These are phyloP conservation scores for Bauhinia variegata DNA, from an alignment of 306 rosid species.

Conservation along the genomic window DNA sequence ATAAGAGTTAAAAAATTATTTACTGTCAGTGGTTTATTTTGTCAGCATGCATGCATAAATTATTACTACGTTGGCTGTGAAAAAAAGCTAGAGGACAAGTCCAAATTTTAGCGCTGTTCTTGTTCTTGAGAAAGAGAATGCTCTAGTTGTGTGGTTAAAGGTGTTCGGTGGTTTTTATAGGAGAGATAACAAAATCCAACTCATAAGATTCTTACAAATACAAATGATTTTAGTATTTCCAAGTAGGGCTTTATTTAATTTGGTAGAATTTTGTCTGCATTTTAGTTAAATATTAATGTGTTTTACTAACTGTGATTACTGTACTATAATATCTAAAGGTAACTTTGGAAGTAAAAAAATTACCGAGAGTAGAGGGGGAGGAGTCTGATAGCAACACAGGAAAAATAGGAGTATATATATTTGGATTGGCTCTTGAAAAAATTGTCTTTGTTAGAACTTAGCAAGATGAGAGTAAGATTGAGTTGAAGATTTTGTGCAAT, in stretches of 20 bases:
- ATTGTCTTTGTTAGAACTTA: constrained; percentile 27
- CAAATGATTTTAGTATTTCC: constrained; percentile 18
- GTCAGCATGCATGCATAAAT: constrained; percentile 7
- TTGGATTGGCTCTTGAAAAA: constrained; percentile 23
- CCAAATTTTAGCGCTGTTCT: constrained; percentile 25
- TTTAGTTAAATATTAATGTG: background rate
- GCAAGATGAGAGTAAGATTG: constrained; percentile 12
- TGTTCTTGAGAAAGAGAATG: constrained; percentile 9
- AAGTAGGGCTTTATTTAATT: constrained; percentile 12
- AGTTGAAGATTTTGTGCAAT: constrained; percentile 12
- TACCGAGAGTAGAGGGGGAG: no score
- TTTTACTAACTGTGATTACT: no score
- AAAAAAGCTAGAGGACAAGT: constrained; percentile 26
- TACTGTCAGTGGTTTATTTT: background rate
- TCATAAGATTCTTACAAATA: constrained; percentile 27
- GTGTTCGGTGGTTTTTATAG: no score
- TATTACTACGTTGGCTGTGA: background rate
- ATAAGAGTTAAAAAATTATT: background rate
- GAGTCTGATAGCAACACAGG: constrained; percentile 37
- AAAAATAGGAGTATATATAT: constrained; percentile 9
- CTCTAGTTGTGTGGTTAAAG: constrained; percentile 30
- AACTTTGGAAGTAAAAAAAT: no score
- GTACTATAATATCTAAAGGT: no score
- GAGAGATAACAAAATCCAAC: background rate
- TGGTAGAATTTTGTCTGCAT: constrained; percentile 21